phyloP scores from a whole-genome alignment of 2,329 filamentous ascomycete species.

The Corynespora cassiicola region DNA sequence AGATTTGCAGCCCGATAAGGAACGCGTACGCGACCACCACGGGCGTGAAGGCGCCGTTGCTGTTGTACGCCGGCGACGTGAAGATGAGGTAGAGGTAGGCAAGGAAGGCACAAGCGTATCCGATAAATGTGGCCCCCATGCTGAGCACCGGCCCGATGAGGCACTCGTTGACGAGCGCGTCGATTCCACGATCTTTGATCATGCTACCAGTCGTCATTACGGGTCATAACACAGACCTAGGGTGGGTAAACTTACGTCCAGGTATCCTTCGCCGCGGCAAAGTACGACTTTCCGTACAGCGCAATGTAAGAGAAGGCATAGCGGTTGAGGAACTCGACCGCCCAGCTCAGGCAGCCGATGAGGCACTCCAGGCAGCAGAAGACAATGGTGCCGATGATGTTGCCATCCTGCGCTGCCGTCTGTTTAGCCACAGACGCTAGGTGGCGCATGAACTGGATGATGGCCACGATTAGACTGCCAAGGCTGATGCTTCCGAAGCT shows the following conservation, averaged over 20 bases:
- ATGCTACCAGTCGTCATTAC: slow-evolving; percentile 55
- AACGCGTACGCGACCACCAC: slow-evolving; percentile 86
- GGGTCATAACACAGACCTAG: neutral
- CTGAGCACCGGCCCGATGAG: slow-evolving; percentile 69
- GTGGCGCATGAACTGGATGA: slow-evolving; percentile 86
- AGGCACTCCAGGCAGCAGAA: slow-evolving; percentile 81
- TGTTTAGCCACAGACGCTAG: slow-evolving; percentile 79
- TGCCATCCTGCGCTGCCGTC: slow-evolving; percentile 69
- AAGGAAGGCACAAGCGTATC: slow-evolving; percentile 79
- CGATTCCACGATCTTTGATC: slow-evolving; percentile 91
- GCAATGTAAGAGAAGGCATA: slow-evolving; percentile 95
- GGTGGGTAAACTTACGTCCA: slow-evolving; percentile 65
- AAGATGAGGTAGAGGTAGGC: slow-evolving; percentile 87
- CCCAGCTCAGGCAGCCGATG: slow-evolving; percentile 81
- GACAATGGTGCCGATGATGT: slow-evolving; percentile 69
- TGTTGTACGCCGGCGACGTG: slow-evolving; percentile 81
- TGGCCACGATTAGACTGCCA: slow-evolving; percentile 83
- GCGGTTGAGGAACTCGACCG: slow-evolving; percentile 85
- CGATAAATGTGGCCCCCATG: slow-evolving; percentile 83
- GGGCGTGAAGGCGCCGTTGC: slow-evolving; percentile 69
- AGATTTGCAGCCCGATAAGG: slow-evolving; percentile 87
- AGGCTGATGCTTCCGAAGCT: slow-evolving; percentile 91
- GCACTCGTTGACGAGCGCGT: slow-evolving; percentile 88
- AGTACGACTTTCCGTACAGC: slow-evolving; percentile 87
- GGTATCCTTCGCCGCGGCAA: slow-evolving; percentile 85